Evolutionary conservation across 2,329 filamentous ascomycete genomes (phyloP), one percentile per base, ranked within the genome.

Genomic region (Venturia carpophila): DNA sequence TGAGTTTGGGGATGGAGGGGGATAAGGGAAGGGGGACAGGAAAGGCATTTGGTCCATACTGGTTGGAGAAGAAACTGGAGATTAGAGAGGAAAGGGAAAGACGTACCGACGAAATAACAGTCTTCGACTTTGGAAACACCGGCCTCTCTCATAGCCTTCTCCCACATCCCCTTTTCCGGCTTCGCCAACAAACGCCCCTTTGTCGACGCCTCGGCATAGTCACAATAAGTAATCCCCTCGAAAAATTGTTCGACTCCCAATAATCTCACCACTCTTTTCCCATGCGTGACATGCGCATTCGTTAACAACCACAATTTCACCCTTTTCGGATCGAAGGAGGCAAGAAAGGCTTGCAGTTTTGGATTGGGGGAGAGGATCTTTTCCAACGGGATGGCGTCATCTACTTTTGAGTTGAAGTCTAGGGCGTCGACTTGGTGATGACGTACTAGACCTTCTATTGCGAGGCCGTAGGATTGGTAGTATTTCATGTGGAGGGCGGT

Each of bases 351-450:
- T 62, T 91, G 87, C 52, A 97, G 80, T 71, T 87, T 81, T 0
- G 87, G 83, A 71, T 95, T 86, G 0, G 91, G 90, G 72, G 87
- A 87, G 73, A 99, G 88, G 72, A 97, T 85, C 21, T 84, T 81
- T 72, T 97, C 91, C 3, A 99, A 83, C 0, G 94, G 92, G 27
- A 99, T 79, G 2, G 94, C 94, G 75, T 99, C 94, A 73, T 99
- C 94, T 15, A 99, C 94, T 76, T 96, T 88, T 69, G 84, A 79
- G 75, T 99, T 99, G 80, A 97, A 99, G 65, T 95, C 92, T 5
- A 99, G 81, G 1, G 94, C 90, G 72, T 97, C 91, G 71, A 99
- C 96, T 76, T 96, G 87, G 79, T 99, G 94, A 77, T 97, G 90
- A 11, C 91, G 87, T 45, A 96, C 91, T 1, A 99, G 83, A 1